Base-by-base conservation (phyloP, 768 basidiomycete species). In the Multifurca ochricompacta region DNA sequence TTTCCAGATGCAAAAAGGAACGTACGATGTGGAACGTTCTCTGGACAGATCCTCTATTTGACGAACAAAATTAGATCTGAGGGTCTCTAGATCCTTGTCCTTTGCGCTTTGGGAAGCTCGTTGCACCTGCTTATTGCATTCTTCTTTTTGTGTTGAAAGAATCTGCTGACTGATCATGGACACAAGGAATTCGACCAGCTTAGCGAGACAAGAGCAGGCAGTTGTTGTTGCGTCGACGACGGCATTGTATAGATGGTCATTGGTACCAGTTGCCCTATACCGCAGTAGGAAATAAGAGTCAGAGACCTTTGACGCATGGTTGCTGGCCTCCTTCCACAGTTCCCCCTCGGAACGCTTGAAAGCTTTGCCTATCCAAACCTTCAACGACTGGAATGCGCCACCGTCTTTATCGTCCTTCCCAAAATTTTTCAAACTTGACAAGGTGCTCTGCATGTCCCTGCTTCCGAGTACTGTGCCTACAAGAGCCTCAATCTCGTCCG, bases 271-370 rank as follows among this genome's bases (percentile, higher is more conserved):
- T 10, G 45, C 19, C 9, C 27, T 10, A 7, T 55, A 37, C 1
- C 16, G 14, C 2, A 39, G 36, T 2, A 61, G 39, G 32, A 61
- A 61, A 1, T 10, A 30, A 4, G 16, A 10, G 31, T 61, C 52
- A 4, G 37, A 18, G 14, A 52, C 40, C n/a, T n/a, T n/a, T n/a
- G n/a, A n/a, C n/a, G n/a, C n/a, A n/a, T n/a, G n/a, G n/a, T n/a
- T n/a, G n/a, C n/a, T n/a, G n/a, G n/a, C n/a, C n/a, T n/a, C n/a
- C n/a, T n/a, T n/a, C n/a, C n/a, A n/a, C n/a, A n/a, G n/a, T n/a
- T n/a, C n/a, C n/a, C n/a, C n/a, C n/a, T n/a, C n/a, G n/a, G n/a
- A n/a, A n/a, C n/a, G n/a, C n/a, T n/a, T n/a, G n/a, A n/a, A n/a
- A n/a, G n/a, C 44, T 2, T 34, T 25, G 18, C 11, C 4, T 8